Percentiles rank a stretch among this genome's conserved stretches.
Evolutionary conservation across 495 filamentous ascomycete species (phyloP).

Genomic region (Xylaria acuta): DNA sequence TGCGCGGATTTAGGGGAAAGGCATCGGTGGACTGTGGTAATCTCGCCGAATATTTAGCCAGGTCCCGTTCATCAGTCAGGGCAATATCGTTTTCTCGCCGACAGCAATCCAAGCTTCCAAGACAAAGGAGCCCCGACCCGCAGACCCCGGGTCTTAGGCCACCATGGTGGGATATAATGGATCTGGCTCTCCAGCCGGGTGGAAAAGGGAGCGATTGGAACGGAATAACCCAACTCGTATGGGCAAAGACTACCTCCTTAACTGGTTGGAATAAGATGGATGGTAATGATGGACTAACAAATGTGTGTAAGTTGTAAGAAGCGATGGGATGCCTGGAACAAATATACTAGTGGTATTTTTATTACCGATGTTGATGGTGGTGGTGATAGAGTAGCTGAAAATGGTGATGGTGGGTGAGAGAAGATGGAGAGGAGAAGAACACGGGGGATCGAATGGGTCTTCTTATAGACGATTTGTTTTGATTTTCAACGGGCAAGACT

Average conservation of each 20-base stretch:
- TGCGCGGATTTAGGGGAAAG: too few relatives aligned
- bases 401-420: not conserved
- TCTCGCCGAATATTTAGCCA: too few relatives aligned
- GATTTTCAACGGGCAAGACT: not conserved
- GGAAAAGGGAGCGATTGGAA: not conserved
- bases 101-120: too few relatives aligned
- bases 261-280: too few relatives aligned
- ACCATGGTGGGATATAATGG: not conserved
- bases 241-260: not conserved
- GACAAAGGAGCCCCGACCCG: too few relatives aligned
- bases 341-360: too few relatives aligned
- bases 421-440: not conserved
- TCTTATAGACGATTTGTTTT: conserved; percentile 1
- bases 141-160: too few relatives aligned
- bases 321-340: not conserved
- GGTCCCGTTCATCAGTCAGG: too few relatives aligned
- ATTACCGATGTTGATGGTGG: not conserved
- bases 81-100: too few relatives aligned
- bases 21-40: too few relatives aligned
- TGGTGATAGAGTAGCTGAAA: not conserved
- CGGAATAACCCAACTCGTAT: not conserved
- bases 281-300: not conserved
- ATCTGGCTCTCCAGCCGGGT: not conserved
- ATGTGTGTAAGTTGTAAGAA: not conserved
- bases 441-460: not conserved